Base-by-base conservation (phyloP, 1,284 basidiomycete genomes). In the Erythrobasidium hasegawianum region DNA sequence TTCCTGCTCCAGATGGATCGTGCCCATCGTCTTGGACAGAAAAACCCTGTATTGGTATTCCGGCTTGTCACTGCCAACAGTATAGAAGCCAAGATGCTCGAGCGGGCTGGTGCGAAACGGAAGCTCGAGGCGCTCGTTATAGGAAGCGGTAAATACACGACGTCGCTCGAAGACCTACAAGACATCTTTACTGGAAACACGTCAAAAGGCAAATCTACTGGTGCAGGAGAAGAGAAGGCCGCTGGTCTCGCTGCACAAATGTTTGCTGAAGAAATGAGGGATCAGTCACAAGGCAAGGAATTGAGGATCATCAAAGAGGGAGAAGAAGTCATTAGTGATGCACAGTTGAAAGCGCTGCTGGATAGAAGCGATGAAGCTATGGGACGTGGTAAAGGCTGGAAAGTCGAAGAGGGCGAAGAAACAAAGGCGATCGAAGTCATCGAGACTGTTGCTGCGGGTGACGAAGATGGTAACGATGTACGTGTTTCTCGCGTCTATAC, bases 61-160 rank as follows among this genome's bases (percentile, higher is more conserved):
- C 87, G 95, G 73, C 89, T 99, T 76, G 94, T 99, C 76, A 97
- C 95, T 3, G 91, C 95, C 77, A 94, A 95, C 80, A 96, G 92
- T 71, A 93, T 98, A 16, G 96, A 98, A 78, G 95, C 98, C 80
- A 91, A 93, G 10, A 93, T 97, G 73, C 86, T 97, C 81, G 84
- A 92, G 75, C 85, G 87, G 33, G 94, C 94, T 0, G 84, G 85
- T 9, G 88, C 90, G 79, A 97, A 84, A 79, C 84, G 90, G 24
- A 87, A 90, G 76, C 83, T 97, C 1, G 94, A 97, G 79, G 90
- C 90, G 1, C 81, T 97, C 26, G 92, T 97, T 73, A 97, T 97
- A 72, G 90, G 90, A 22, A 90, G 94, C 79, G 90, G 88, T 85
- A 73, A 68, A 75, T 76, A 69, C 61, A 66, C 71, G n/a, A 57